Base-by-base conservation (phyloP, 2,329 filamentous ascomycete species). In the Exophiala viscosa region DNA sequence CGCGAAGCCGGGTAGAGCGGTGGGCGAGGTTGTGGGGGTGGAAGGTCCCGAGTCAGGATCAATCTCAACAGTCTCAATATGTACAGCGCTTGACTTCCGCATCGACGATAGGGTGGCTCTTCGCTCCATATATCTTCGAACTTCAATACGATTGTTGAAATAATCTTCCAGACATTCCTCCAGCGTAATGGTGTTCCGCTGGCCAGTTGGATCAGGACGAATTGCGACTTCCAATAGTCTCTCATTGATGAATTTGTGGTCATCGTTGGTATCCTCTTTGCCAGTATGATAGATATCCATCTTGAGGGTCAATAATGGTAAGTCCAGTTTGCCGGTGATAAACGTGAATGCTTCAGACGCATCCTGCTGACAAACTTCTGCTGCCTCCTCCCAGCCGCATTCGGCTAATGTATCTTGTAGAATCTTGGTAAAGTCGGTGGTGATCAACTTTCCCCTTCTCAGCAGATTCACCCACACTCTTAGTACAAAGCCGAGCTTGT, bases 221-320 rank as follows among this genome's bases (percentile, higher is more conserved):
- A 99, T 88, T 0, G 90, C 91, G 36, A 99, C 82, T 64, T 97
- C 93, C 5, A 99, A 76, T 17, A 96, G 73, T 48, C 93, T 80
- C 71, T 99, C 93, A 61, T 95, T 92, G 48, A 96, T 84, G 52
- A 96, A 89, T 67, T 95, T 96, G 74, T 97, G 92, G 64, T 99
- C 93, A 60, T 95, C 90, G 36, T 83, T 82, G 45, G 87, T 86
- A 57, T 86, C 82, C 63, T 88, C 86, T 65, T 88, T 90, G 11
- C 92, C 93, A 18, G 90, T 88, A 65, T 96, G 93, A 62, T 92
- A 96, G 11, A 97, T 84, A 66, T 97, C 91, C 75, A 96, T 92
- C 67, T 96, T 95, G 34, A 97, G 72, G 0, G 91, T 91, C 20
- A 97, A 79, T 1, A 97, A 77, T 5, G 93, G 93, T 13, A 97